Evolutionary conservation across 805 yeast species (phyloP).

Genomic region (Metschnikowia peoriensis): DNA sequence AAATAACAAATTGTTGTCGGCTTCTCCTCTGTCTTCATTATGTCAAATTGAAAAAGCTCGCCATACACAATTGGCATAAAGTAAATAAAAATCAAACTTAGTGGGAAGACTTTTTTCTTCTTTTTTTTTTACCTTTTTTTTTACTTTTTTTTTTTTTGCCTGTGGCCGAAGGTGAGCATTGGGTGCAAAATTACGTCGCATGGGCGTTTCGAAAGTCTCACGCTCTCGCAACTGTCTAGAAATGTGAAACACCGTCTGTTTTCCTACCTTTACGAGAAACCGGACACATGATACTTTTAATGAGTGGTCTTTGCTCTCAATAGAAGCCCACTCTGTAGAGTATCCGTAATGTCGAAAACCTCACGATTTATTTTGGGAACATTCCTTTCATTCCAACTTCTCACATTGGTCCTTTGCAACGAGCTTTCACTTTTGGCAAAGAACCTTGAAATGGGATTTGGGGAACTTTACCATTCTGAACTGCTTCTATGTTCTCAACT

Average conservation of each 20-base stretch:
- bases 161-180: not conserved
- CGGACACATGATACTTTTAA: not conserved
- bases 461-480: constrained; percentile 4
- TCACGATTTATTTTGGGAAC: not conserved
- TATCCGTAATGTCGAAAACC: not conserved
- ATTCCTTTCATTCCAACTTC: not conserved
- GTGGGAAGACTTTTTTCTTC: too few relatives aligned
- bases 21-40: too few relatives aligned
- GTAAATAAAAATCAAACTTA: too few relatives aligned
- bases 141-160: not conserved
- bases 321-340: too few relatives aligned
- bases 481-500: constrained; percentile 20
- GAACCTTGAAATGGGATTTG: not conserved
- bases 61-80: too few relatives aligned
- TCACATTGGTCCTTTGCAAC: not conserved
- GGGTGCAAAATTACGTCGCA: constrained; percentile 2
- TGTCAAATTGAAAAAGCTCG: too few relatives aligned
- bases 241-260: too few relatives aligned
- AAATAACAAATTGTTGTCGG: too few relatives aligned
- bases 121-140: not conserved
- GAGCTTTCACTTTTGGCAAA: constrained; percentile 4
- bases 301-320: too few relatives aligned
- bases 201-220: not conserved
- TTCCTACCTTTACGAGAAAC: too few relatives aligned
- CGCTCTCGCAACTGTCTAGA: too few relatives aligned